Evolutionary conservation across 1,284 basidiomycete species (phyloP), one percentile per base, ranked within the genome.

Genomic region (Ustilago sp.): DNA sequence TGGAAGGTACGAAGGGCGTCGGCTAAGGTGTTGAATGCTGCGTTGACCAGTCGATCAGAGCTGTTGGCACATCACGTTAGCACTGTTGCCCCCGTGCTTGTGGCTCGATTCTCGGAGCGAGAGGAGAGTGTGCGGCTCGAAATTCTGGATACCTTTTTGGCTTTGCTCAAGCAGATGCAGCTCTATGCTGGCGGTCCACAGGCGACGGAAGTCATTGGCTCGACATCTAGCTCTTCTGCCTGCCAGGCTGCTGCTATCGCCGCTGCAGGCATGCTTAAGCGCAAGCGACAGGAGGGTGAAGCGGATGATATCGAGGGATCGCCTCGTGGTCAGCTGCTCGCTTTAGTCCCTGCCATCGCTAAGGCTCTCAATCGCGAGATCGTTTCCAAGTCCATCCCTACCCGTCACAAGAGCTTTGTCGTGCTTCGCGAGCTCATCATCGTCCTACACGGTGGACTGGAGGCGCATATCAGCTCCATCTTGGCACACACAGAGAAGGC

Each of bases 81-180:
- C 83, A 90, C 91, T 5, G 91, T 98, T 6, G 93, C 94, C 0
- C 94, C 94, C 0, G 89, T 93, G 5, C 89, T 99, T 51, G 93
- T 97, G 62, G 91, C 93, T 9, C 91, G 95, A 35, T 96, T 99
- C 82, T 91, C 91, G 41, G 97, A 99, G 86, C 92, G 97, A 43
- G 97, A 99, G 87, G 93, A 95, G 82, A 96, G 93, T 15, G 97
- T 99, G 19, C 91, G 93, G n/a, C 88, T 97, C 19, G 96, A 99
- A 86, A 89, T 98, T 8, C 94, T 96, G 90, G 88, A 92, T 0
- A 93, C 96, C 0, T 96, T 96, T 82, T 90, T 90, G 31, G 88
- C 90, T 0, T 89, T 98, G 28, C 89, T 98, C 45, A 92, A 89
- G 68, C 95, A 95, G 87, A 94, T 94, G 12, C 79, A 83, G 60